Evolutionary conservation across 1,284 basidiomycete genomes (phyloP), one percentile per base, ranked within the genome.

Genomic region (Cutaneotrichosporon sp.): DNA sequence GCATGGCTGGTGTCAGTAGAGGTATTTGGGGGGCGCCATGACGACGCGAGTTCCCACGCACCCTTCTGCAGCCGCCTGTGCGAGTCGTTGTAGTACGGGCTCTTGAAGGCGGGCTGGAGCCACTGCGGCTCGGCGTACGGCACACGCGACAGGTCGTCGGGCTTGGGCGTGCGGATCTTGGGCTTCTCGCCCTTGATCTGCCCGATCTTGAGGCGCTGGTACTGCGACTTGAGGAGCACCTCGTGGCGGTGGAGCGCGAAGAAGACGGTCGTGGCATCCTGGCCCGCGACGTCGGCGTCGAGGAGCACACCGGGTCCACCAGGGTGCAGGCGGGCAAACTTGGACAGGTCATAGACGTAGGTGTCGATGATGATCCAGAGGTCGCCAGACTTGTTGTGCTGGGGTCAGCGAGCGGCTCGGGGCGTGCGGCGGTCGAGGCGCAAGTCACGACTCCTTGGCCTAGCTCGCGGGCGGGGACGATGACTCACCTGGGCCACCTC

Each of bases 71-170:
- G 67, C 10, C 69, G 67, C 13, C 79, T 72, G 71, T 83, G 82
- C 4, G 74, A 74, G 16, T 91, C 89, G 20, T 84, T 88, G 81
- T 91, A 95, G 78, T 95, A 97, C 0, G 93, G 90, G 66, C 85
- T 90, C 72, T 86, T 84, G 81, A 88, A 95, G 0, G 90, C 91
- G 8, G 85, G 79, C 22, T 81, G 82, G 45, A 97, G 86, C 90
- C 90, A 94, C 2, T 87, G 86, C n/a, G 91, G 89, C 73, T 94
- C 92, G n/a, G 86, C 90, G 73, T 92, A 92, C 2, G 91, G 92
- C 0, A 94, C 75, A 43, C 60, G 68, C 3, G 74, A 88, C 46
- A 88, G 74, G 64, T 84, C 82, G 27, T 89, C 90, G 0, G 82
- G 73, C 22, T 83, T 74, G 14, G 84, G 81, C 50, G 81, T 78